Percentiles rank a stretch among this genome's conserved stretches.
Conservation (phyloP, 495 filamentous ascomycete species). For the Neurospora sp. region DNA sequence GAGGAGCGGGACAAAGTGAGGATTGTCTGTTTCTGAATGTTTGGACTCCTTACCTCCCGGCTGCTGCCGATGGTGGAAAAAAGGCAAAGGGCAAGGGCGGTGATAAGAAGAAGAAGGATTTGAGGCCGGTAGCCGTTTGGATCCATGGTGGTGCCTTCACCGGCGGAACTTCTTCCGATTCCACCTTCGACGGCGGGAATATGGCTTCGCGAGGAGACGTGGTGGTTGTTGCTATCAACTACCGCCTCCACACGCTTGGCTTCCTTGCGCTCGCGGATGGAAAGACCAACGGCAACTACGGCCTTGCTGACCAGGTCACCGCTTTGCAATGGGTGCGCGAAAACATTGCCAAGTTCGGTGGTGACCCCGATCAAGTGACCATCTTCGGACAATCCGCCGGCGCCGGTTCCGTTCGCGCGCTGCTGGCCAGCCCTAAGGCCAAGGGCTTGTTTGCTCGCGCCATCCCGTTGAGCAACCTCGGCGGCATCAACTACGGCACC, state of each 20-base stretch:
- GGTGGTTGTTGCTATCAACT: conserved; percentile 55
- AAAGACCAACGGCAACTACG: conserved; percentile 45
- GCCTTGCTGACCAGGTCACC: conserved; percentile 45
- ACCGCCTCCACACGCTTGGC: conserved; percentile 53
- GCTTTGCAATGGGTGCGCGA: conserved; percentile 55
- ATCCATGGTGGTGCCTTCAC: conserved; percentile 36
- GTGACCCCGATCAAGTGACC: conserved; percentile 50
- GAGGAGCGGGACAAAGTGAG: conserved; percentile 13
- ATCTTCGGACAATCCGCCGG: conserved; percentile 47
- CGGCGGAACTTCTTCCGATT: conserved; percentile 30
- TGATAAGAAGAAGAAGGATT: conserved; percentile 8
- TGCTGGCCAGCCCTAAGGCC: conserved; percentile 43
- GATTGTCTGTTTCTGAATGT: conserved; percentile 48
- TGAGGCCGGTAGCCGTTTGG: conserved; percentile 45
- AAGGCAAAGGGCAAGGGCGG: conserved; percentile 3
- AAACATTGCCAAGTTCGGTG: conserved; percentile 52
- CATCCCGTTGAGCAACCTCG: conserved; percentile 40
- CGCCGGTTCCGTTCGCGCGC: conserved; percentile 40
- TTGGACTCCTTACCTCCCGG: conserved; percentile 42
- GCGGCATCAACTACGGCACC: conserved; percentile 34
- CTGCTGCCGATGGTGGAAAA: conserved; percentile 4
- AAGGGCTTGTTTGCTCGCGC: conserved; percentile 39
- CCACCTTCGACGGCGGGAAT: conserved; percentile 36
- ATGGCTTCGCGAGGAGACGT: conserved; percentile 43
- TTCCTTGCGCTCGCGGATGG: conserved; percentile 41